A percentile compares a stretch with the other conserved stretches of the same genome.
phyloP scores from a whole-genome alignment of 116 monocot genomes.

The Trichopus zeylanicus region DNA sequence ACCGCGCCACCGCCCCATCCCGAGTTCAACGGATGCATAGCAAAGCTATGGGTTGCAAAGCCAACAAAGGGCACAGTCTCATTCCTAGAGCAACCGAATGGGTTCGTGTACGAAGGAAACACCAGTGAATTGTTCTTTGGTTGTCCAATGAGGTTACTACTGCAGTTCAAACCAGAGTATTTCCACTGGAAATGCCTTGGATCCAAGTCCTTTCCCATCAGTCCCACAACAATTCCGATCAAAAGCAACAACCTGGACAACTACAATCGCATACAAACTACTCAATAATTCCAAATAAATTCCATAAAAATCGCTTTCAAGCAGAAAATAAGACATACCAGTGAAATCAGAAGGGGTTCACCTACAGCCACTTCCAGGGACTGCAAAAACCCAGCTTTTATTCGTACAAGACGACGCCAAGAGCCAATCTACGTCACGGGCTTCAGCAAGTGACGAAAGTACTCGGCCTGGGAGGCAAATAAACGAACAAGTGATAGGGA shows the following conservation, averaged over 20 bases:
- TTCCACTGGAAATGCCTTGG: not conserved
- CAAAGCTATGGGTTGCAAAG: too few species aligned
- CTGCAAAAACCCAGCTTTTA: not conserved
- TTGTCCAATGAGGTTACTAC: not conserved
- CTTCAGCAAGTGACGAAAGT: conserved; percentile 60
- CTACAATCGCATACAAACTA: not conserved
- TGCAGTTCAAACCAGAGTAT: not conserved
- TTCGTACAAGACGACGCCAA: not conserved
- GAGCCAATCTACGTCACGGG: conserved; percentile 10
- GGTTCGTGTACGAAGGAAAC: not conserved
- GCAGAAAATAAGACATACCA: not conserved
- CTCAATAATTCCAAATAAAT: not conserved
- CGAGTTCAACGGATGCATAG: too few species aligned
- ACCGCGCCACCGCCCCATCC: not conserved
- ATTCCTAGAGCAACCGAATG: too few species aligned
- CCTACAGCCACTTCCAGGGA: not conserved
- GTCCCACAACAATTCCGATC: not conserved
- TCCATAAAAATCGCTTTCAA: not conserved
- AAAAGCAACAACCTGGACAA: not conserved
- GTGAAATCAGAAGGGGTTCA: not conserved
- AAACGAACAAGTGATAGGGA: not conserved
- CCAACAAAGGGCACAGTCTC: too few species aligned
- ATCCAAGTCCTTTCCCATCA: not conserved
- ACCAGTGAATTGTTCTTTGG: too few species aligned
- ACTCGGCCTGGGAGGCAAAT: conserved; percentile 38